Percentiles rank a stretch among this genome's conserved stretches.
Evolutionary conservation across 2,329 filamentous ascomycete genomes (phyloP).

Genomic region (Aspergillus fumigatus): DNA sequence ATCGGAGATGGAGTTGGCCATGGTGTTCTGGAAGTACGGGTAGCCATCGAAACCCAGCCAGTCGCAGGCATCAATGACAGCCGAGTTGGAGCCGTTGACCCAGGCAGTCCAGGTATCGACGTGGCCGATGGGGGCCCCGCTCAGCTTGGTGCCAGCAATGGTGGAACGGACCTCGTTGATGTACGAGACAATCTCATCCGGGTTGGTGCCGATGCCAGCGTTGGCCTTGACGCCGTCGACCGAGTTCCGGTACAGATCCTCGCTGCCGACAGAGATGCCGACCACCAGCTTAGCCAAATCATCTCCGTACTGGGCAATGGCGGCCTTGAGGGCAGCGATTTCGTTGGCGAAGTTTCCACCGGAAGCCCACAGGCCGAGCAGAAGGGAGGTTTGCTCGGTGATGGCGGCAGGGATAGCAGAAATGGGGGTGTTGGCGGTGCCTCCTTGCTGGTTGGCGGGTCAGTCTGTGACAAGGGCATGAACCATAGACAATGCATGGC

Average conservation of each 20-base stretch:
- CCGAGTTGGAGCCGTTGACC: constrained; percentile 67
- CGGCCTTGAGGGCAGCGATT: constrained; percentile 64
- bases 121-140: constrained; percentile 63
- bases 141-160: constrained; percentile 57
- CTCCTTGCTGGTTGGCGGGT: constrained; percentile 31
- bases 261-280: constrained; percentile 80
- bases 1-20: constrained; percentile 61
- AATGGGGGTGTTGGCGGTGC: constrained; percentile 61
- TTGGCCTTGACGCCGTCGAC: constrained; percentile 62
- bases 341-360: constrained; percentile 69
- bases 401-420: constrained; percentile 78
- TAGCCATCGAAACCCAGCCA: constrained; percentile 83
- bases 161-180: constrained; percentile 63
- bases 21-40: constrained; percentile 72
- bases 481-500: background rate
- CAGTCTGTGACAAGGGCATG: background rate
- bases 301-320: constrained; percentile 64
- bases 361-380: constrained; percentile 82
- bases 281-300: constrained; percentile 57
- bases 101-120: constrained; percentile 86
- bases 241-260: constrained; percentile 80
- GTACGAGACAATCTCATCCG: constrained; percentile 61
- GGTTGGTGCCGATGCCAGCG: constrained; percentile 59
- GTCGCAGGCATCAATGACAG: constrained; percentile 65
- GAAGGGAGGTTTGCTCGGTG: constrained; percentile 68